Base-by-base conservation (phyloP, 495 filamentous ascomycete species). In the Eremomyces bilateralis region DNA sequence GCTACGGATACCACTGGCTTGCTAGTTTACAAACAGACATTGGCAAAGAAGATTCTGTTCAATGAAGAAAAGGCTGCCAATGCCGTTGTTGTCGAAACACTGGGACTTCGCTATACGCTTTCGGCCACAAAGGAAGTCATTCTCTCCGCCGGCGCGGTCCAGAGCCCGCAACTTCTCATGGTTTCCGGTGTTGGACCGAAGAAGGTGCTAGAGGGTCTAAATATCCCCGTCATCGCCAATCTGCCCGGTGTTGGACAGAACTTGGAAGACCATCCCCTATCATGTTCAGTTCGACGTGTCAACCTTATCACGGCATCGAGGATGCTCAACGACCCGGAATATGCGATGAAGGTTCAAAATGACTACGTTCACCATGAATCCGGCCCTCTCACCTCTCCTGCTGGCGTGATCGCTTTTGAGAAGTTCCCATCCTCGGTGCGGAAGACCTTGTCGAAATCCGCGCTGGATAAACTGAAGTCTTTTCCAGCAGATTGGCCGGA, bases 91-190 rank as follows among this genome's bases (percentile, higher is more conserved):
- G 64, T 69, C n/a, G 38, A 53, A 5, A 44, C 56, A 35, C 35
- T 34, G 2, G 47, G 48, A 0, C 16, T 54, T 11, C 34, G 51
- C 10, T 63, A 54, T 49, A 58, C 44, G 2, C 43, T 67, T 1
- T 40, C 31, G 2, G 65, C 67, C 4, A 48, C 37, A 2, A 59
- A 61, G 34, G 68, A 73, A 45, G 60, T 75, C 32, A 67, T 75
- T 25, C 17, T 73, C 1, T 63, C 65, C 3, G 64, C 65, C 30
- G 30, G 30, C 30, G 15, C 30, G 18, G 6, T 32, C 30, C 30
- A 32, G 10, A 8, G 44, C 0, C 45, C 36, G 8, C 38, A 50
- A 38, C 18, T 45, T 25, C 38, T 51, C 2, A 44, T 50, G 41
- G 44, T 52, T 4, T 46, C 42, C 20, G 51, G 50, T 27, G 38